phyloP scores from a whole-genome alignment of 768 basidiomycete genomes.

The Dendrothele bispora region DNA sequence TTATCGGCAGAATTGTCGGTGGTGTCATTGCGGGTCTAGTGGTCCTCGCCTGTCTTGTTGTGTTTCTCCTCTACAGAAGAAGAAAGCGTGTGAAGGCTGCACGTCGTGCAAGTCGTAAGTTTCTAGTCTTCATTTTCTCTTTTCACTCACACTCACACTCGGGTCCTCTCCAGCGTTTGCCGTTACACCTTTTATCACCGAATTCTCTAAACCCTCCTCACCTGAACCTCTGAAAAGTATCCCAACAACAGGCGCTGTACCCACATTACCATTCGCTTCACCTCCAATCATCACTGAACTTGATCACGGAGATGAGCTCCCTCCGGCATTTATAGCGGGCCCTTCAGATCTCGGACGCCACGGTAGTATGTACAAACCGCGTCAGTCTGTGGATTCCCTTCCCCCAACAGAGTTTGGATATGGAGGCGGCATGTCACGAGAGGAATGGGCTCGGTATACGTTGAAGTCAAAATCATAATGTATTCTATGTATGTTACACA shows the following conservation, averaged over 20 bases:
- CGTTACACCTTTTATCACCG: not conserved
- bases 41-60: not conserved
- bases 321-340: not conserved
- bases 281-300: not conserved
- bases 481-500: too few species aligned
- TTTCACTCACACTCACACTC: not conserved
- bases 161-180: not conserved
- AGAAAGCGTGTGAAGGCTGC: not conserved
- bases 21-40: not conserved
- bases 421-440: slow-evolving; percentile 2
- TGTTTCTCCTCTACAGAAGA: not conserved
- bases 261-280: not conserved
- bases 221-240: too few species aligned
- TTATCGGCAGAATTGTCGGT: slow-evolving; percentile 4
- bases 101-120: slow-evolving; percentile 3
- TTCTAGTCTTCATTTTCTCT: not conserved
- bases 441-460: too few species aligned
- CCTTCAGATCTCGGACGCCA: not conserved
- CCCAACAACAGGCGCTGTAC: too few species aligned
- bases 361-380: slow-evolving; percentile 6
- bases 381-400: not conserved
- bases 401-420: slow-evolving; percentile 4
- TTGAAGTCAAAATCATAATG: too few species aligned
- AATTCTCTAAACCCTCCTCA: not conserved
- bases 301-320: not conserved